phyloP scores from a whole-genome alignment of 768 basidiomycete species.

The Omphalotus guepiniiformis region DNA sequence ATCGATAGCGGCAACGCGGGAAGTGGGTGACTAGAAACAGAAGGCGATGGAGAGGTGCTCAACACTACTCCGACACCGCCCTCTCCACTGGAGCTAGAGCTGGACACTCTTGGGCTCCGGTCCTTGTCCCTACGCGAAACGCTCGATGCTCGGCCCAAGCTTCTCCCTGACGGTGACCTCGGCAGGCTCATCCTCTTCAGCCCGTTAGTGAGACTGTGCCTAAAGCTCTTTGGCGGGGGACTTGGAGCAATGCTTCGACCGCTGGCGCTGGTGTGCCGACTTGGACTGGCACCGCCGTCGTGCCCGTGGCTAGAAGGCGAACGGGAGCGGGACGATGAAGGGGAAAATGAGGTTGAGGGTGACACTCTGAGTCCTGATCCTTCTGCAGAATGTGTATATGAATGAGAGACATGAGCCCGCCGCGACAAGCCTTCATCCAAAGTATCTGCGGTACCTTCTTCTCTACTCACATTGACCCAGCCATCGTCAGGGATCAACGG shows the following conservation, averaged over 20 bases:
- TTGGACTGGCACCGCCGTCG: neutral
- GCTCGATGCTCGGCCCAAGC: constrained; percentile 1
- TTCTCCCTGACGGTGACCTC: constrained; percentile 3
- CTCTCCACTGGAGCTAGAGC: no score
- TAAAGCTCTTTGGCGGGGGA: constrained; percentile 47
- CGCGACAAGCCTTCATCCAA: no score
- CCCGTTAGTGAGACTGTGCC: constrained; percentile 41
- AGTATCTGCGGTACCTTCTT: no score
- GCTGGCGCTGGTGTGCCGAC: neutral
- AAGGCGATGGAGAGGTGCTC: constrained; percentile 10
- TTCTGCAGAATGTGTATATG: no score
- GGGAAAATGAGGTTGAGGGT: constrained; percentile 15
- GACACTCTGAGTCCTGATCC: no score
- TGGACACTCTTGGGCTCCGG: no score
- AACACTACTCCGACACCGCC: neutral
- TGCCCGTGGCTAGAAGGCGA: constrained; percentile 1
- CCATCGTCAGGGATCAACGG: constrained; percentile 1
- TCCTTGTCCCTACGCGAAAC: no score
- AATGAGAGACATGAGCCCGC: no score
- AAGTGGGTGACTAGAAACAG: constrained; percentile 68
- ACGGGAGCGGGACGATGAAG: constrained; percentile 8
- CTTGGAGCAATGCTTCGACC: constrained; percentile 33
- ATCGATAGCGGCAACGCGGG: no score
- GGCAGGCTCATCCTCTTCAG: constrained; percentile 42
- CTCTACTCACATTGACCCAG: constrained; percentile 7